These are phyloP conservation scores for Astragalus glycyphyllos DNA, from an alignment of 306 rosid species.

Conservation along the genomic window DNA sequence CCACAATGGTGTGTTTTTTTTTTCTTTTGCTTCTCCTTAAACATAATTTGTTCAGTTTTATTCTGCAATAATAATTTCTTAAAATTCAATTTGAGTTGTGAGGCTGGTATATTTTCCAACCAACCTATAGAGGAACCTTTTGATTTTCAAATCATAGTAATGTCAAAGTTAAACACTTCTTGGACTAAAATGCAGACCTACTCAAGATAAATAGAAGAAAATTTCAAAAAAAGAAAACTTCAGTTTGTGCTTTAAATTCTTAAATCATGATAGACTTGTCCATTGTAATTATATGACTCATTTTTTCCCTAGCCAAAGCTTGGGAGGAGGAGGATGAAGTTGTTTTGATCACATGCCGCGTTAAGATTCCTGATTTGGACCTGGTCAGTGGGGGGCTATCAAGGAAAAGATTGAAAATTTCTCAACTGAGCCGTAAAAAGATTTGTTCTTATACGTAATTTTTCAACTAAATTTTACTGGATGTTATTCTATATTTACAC, in stretches of 20 bases:
- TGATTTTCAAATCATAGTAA: too few species aligned
- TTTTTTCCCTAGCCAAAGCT: conserved; percentile 69
- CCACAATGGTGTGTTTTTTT: conserved; percentile 74
- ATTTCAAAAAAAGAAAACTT: too few species aligned
- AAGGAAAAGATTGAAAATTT: conserved; percentile 81
- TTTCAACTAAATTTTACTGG: conserved; percentile 9
- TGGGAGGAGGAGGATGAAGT: conserved; percentile 99
- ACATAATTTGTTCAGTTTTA: conserved; percentile 5
- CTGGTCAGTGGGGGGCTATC: conserved; percentile 61
- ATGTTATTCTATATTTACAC: conserved; percentile 32
- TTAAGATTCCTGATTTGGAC: conserved; percentile 74
- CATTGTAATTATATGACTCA: conserved; percentile 30
- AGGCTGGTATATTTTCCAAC: too few species aligned
- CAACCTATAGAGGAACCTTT: too few species aligned
- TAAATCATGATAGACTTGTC: too few species aligned
- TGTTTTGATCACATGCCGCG: conserved; percentile 87
- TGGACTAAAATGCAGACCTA: too few species aligned
- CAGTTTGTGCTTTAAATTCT: too few species aligned
- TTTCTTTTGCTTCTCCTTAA: conserved; percentile 25
- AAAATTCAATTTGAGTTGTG: too few species aligned
- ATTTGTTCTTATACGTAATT: conserved; percentile 29
- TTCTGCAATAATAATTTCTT: conserved; percentile 33
- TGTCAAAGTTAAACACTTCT: too few species aligned
- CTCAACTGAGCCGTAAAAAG: conserved; percentile 72
- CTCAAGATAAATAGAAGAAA: too few species aligned